These are phyloP conservation scores for Lentinula boryana DNA, from an alignment of 768 basidiomycete species.

Conservation along the genomic window DNA sequence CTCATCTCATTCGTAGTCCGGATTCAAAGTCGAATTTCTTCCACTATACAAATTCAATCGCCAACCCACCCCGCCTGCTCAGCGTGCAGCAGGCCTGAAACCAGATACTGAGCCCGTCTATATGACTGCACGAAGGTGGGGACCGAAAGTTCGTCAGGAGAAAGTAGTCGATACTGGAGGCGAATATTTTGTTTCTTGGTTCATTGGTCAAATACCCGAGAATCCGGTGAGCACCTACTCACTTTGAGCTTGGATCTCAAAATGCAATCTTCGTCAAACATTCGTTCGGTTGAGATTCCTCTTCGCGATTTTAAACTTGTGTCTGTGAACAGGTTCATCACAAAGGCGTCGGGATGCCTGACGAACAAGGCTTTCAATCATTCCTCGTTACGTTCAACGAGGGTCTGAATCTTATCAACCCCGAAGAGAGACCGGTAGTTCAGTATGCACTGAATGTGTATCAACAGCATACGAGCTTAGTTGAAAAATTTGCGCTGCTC, in stretches of 20 bases:
- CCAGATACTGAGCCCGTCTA: conserved; percentile 40
- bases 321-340: conserved; percentile 31
- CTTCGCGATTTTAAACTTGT: neutral
- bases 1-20: conserved; percentile 30
- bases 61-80: conserved; percentile 33
- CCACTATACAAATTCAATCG: conserved; percentile 35
- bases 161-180: conserved; percentile 23
- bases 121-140: conserved; percentile 26
- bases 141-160: conserved; percentile 9
- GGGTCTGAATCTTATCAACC: conserved; percentile 28
- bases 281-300: neutral
- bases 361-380: conserved; percentile 45
- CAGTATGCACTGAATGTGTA: conserved; percentile 33
- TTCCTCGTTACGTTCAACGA: conserved; percentile 37
- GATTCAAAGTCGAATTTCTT: conserved; percentile 40
- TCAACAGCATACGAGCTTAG: neutral
- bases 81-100: neutral
- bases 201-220: conserved; percentile 43
- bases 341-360: conserved; percentile 48
- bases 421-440: conserved; percentile 26
- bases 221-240: conserved; percentile 39
- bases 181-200: conserved; percentile 54
- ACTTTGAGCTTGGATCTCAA: neutral
- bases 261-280: too few relatives aligned
- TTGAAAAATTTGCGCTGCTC: neutral